Percentiles rank a stretch among this genome's conserved stretches.
phyloP scores from a whole-genome alignment of 768 basidiomycete genomes.

The Tricholoma terreum region DNA sequence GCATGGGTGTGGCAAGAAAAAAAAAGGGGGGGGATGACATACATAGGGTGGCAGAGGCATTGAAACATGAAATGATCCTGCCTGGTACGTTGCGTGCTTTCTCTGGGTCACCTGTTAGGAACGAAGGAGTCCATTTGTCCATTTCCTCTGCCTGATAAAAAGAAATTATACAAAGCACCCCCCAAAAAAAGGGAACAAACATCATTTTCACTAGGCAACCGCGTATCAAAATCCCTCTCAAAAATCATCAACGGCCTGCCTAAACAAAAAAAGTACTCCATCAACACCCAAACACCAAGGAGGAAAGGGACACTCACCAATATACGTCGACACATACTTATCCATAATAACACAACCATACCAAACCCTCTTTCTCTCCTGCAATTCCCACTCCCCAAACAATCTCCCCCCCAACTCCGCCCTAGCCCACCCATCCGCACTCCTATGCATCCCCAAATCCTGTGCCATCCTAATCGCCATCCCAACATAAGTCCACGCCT shows the following conservation, averaged over 20 bases:
- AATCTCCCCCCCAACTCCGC: constrained; percentile 52
- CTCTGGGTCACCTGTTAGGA: constrained; percentile 25
- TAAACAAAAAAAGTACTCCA: constrained; percentile 17
- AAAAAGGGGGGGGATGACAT: constrained; percentile 23
- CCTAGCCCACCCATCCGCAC: constrained; percentile 74
- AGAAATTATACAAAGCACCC: neutral
- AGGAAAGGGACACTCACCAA: constrained; percentile 43
- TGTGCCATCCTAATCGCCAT: constrained; percentile 94
- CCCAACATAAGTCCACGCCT: constrained; percentile 82
- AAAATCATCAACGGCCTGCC: constrained; percentile 72
- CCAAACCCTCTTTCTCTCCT: constrained; percentile 74
- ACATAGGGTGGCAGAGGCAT: constrained; percentile 72
- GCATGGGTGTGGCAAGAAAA: neutral
- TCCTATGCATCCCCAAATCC: constrained; percentile 80
- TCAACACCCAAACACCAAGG: neutral
- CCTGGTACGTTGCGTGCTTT: constrained; percentile 38
- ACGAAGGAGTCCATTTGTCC: constrained; percentile 46
- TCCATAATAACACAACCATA: constrained; percentile 78
- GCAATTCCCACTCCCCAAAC: constrained; percentile 60
- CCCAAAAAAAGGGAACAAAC: constrained; percentile 29
- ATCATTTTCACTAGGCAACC: constrained; percentile 58
- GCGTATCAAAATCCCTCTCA: constrained; percentile 75
- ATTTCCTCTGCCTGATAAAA: constrained; percentile 56
- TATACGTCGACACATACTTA: constrained; percentile 76
- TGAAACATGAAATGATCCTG: constrained; percentile 70